A percentile compares a stretch with the other conserved stretches of the same genome.
These are phyloP conservation scores for Lagerstroemia speciosa DNA, from an alignment of 345 rosid genomes.

Conservation along the genomic window DNA sequence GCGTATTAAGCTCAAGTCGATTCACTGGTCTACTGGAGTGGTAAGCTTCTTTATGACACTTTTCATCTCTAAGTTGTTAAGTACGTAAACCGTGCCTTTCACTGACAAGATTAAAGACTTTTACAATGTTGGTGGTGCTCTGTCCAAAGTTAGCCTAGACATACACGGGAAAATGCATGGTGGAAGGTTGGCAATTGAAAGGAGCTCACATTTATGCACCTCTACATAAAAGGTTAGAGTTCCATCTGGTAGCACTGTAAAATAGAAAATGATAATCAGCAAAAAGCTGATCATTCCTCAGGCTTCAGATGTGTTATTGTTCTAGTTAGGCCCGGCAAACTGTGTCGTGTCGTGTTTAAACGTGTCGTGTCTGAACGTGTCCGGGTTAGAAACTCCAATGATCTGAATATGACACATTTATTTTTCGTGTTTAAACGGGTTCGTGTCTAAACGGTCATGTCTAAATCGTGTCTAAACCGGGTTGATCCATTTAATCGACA, in stretches of 20 bases:
- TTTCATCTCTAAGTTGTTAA: background rate
- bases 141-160: background rate
- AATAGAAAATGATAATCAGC: background rate
- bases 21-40: constrained; percentile 75
- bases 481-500: too few relatives aligned
- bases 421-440: too few relatives aligned
- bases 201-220: background rate
- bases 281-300: background rate
- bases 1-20: constrained; percentile 54
- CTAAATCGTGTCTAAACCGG: too few relatives aligned
- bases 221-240: background rate
- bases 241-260: background rate
- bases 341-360: too few relatives aligned
- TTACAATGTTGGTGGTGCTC: background rate
- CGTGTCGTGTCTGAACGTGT: too few relatives aligned
- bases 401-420: too few relatives aligned
- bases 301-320: too few relatives aligned
- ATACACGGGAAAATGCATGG: background rate
- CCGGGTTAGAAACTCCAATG: too few relatives aligned
- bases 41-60: constrained; percentile 32
- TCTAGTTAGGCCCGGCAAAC: too few relatives aligned
- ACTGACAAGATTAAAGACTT: background rate
- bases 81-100: background rate
- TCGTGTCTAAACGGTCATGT: too few relatives aligned
- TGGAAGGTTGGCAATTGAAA: background rate